Evolutionary conservation across 495 filamentous ascomycete genomes (phyloP).

Genomic region (Platismatia glauca): DNA sequence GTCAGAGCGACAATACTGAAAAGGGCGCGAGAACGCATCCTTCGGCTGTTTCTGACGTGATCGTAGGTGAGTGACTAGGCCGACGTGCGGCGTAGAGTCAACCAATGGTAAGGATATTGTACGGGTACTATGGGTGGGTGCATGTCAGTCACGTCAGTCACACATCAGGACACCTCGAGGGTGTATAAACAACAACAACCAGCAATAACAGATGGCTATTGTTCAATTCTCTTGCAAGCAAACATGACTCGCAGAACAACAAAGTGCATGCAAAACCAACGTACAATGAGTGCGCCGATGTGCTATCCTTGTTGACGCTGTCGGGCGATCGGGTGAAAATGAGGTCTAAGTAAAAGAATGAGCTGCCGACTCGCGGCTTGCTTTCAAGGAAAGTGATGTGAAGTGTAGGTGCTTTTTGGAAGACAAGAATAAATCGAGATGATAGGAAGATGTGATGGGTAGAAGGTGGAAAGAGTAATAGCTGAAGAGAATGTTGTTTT

Average conservation of each 20-base stretch:
- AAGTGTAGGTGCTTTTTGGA: neutral
- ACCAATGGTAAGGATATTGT: neutral
- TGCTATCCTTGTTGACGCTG: neutral
- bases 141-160: neutral
- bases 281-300: neutral
- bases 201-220: neutral
- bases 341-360: neutral
- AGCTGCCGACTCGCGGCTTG: neutral
- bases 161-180: neutral
- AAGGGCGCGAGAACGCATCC: conserved; percentile 12
- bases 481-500: neutral
- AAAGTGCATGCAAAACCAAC: neutral
- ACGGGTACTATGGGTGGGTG: neutral
- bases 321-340: neutral
- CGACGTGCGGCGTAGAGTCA: neutral
- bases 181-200: neutral
- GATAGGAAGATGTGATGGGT: neutral
- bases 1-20: conserved; percentile 27
- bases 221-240: neutral
- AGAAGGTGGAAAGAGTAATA: neutral
- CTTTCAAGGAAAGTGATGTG: neutral
- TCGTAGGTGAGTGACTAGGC: neutral
- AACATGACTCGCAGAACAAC: neutral
- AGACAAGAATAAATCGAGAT: neutral
- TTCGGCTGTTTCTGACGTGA: neutral